Evolutionary conservation across 169 alveolate genomes (phyloP).

Genomic region (Plasmodium falciparum): DNA sequence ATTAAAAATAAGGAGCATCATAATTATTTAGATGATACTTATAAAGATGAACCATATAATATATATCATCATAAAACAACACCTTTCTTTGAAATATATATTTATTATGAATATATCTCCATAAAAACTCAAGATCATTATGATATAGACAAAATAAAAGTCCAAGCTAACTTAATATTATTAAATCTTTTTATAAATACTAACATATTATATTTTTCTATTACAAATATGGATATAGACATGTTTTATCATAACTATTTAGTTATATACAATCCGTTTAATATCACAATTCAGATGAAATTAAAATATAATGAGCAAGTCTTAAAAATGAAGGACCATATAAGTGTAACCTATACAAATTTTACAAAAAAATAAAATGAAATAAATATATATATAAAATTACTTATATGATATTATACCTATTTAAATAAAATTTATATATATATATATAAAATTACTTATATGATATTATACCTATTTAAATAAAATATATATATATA

Average conservation of each 20-base stretch:
- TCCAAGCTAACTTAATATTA: conserved; percentile 20
- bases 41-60: not conserved
- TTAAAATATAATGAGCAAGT: conserved; percentile 2
- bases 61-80: not conserved
- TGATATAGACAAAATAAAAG: conserved; percentile 6
- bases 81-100: conserved; percentile 16
- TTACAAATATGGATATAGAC: conserved; percentile 11
- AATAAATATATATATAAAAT: not conserved
- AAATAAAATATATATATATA: conserved; percentile 1
- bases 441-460: conserved; percentile 1
- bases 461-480: no score
- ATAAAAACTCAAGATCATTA: conserved; percentile 2
- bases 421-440: no score
- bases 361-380: not conserved
- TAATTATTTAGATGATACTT: not conserved
- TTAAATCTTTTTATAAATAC: conserved; percentile 19
- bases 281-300: conserved; percentile 2
- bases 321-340: not conserved
- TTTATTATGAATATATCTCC: conserved; percentile 17
- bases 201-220: conserved; percentile 12
- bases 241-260: conserved; percentile 33
- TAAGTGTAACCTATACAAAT: conserved; percentile 5
- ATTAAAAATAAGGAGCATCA: no score
- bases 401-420: no score
- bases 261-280: conserved; percentile 50